phyloP scores from a whole-genome alignment of 2,329 filamentous ascomycete genomes.

The Colletotrichum shisoi region DNA sequence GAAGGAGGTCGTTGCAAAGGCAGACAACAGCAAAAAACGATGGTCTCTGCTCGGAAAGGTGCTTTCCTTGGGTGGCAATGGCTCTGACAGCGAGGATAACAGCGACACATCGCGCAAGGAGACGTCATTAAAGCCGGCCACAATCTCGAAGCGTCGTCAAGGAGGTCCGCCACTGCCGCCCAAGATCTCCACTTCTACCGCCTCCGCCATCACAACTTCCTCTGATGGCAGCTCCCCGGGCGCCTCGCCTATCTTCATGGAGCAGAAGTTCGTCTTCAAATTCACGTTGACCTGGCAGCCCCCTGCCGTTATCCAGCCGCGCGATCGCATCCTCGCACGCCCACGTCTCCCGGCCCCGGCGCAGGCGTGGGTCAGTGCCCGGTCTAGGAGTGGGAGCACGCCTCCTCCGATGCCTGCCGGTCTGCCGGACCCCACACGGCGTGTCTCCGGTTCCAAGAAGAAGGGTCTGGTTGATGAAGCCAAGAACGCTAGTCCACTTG shows the following conservation, averaged over 20 bases:
- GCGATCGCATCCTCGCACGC: conserved; percentile 69
- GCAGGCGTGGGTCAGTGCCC: conserved; percentile 66
- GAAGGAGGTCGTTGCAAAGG: conserved; percentile 41
- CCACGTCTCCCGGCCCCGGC: conserved; percentile 76
- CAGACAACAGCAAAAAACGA: conserved; percentile 59
- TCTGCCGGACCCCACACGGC: conserved; percentile 56
- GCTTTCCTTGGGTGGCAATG: conserved; percentile 54
- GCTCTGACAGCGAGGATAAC: conserved; percentile 54
- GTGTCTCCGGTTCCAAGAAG: conserved; percentile 57
- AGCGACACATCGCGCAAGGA: conserved; percentile 61
- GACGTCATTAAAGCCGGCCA: conserved; percentile 54
- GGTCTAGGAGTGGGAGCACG: conserved; percentile 51
- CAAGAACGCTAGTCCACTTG: conserved; percentile 57
- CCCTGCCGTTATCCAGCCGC: conserved; percentile 60
- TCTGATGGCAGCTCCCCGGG: conserved; percentile 63
- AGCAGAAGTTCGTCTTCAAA: conserved; percentile 72
- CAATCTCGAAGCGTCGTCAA: conserved; percentile 26
- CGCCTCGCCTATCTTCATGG: conserved; percentile 63
- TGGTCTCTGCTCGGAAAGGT: conserved; percentile 72
- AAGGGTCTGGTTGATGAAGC: conserved; percentile 60
- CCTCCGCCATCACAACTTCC: conserved; percentile 48
- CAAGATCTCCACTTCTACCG: conserved; percentile 46
- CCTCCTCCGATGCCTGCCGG: conserved; percentile 49
- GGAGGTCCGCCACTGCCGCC: conserved; percentile 48
- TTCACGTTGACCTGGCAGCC: conserved; percentile 75